Conservation (phyloP, 1,284 basidiomycete species). For the Violaceomyces palustris region DNA sequence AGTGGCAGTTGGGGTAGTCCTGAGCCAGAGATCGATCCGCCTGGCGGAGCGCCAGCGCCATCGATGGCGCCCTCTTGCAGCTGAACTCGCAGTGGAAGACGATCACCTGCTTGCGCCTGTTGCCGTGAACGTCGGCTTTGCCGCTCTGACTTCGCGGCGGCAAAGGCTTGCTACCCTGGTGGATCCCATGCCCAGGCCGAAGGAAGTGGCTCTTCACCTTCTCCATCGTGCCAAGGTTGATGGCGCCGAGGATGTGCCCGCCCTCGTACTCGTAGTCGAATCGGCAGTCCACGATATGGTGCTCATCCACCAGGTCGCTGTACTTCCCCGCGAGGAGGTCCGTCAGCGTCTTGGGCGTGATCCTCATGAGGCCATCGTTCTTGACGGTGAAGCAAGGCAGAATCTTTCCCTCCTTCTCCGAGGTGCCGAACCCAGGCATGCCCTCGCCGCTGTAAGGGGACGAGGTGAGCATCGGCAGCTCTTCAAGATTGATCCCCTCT, state of each 20-base stretch:
- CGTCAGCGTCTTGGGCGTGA: conserved; percentile 64
- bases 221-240: conserved; percentile 81
- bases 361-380: conserved; percentile 91
- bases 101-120: conserved; percentile 69
- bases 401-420: conserved; percentile 69
- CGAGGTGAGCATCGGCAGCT: conserved; percentile 4
- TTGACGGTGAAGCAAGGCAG: conserved; percentile 87
- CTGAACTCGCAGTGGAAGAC: conserved; percentile 99
- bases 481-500: conserved; percentile 21
- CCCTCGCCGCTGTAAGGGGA: conserved; percentile 21
- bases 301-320: conserved; percentile 35
- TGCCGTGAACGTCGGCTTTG: conserved; percentile 57
- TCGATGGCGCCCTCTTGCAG: conserved; percentile 86
- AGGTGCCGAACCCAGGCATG: conserved; percentile 46
- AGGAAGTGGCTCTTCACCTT: conserved; percentile 78
- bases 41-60: conserved; percentile 89
- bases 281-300: conserved; percentile 80
- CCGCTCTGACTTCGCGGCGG: conserved; percentile 63
- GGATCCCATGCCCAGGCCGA: conserved; percentile 56
- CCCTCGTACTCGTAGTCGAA: conserved; percentile 95
- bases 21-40: conserved; percentile 81
- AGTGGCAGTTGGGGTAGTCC: conserved; percentile 86
- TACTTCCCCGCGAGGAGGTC: conserved; percentile 42
- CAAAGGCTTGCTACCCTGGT: conserved; percentile 33
- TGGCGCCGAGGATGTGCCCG: conserved; percentile 84